phyloP scores from a whole-genome alignment of 192 early-diverging fungal species.

The Coemansia sp. region DNA sequence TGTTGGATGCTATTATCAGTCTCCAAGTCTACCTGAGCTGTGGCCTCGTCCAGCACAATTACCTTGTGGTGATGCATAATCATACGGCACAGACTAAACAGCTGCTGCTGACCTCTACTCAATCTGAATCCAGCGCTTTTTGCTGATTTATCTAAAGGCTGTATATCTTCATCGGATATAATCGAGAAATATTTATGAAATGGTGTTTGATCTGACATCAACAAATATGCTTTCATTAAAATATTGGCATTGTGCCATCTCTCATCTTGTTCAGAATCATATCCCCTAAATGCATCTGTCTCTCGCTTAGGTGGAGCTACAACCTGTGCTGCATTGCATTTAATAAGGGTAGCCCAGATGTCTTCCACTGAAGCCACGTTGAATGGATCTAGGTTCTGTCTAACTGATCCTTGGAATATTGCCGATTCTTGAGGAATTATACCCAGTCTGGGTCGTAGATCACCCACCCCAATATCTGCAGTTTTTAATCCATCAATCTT shows the following conservation, averaged over 20 bases:
- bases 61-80: slow-evolving; percentile 56
- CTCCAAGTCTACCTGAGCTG: too few species aligned
- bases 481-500: slow-evolving; percentile 58
- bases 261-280: background rate
- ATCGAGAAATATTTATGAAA: too few species aligned
- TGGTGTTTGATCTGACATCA: background rate
- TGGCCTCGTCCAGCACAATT: slow-evolving; percentile 67
- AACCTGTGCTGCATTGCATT: slow-evolving; percentile 6
- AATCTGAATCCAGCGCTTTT: background rate
- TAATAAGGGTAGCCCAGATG: slow-evolving; percentile 60
- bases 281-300: background rate
- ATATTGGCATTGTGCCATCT: slow-evolving; percentile 36
- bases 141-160: background rate
- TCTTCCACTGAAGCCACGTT: slow-evolving; percentile 51
- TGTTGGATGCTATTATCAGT: too few species aligned
- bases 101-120: slow-evolving; percentile 58
- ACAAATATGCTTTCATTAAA: background rate
- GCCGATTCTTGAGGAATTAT: slow-evolving; percentile 69
- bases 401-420: slow-evolving; percentile 64
- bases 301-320: background rate
- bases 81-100: slow-evolving; percentile 61
- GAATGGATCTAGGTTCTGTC: slow-evolving; percentile 70
- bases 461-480: slow-evolving; percentile 55
- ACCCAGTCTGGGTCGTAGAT: slow-evolving; percentile 54
- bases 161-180: background rate